These are phyloP conservation scores for Takashimella koratensis DNA, from an alignment of 1,284 basidiomycete genomes.

Conservation along the genomic window DNA sequence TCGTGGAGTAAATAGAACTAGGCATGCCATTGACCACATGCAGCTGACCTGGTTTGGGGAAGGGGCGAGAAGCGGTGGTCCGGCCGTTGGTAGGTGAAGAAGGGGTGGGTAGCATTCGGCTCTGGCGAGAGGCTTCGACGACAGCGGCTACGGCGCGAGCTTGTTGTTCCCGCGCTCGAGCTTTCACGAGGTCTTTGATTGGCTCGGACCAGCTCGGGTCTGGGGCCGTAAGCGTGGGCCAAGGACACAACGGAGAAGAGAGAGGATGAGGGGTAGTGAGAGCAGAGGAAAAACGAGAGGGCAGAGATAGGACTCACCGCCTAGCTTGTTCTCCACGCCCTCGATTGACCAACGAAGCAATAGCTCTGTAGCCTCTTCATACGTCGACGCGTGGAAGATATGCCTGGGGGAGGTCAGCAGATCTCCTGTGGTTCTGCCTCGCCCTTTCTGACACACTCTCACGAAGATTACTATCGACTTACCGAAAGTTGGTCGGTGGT, in stretches of 20 bases:
- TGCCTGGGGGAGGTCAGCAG: conserved; percentile 57
- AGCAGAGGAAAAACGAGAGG: not conserved
- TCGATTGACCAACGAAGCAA: conserved; percentile 87
- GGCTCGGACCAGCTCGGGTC: conserved; percentile 87
- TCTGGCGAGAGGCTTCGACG: conserved; percentile 29
- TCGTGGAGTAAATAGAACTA: conserved; percentile 52
- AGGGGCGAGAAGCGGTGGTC: not conserved
- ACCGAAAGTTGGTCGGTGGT: conserved; percentile 78
- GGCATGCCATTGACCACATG: conserved; percentile 77
- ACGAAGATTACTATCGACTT: conserved; percentile 44
- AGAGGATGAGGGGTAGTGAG: not conserved
- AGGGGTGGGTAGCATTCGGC: conserved; percentile 4
- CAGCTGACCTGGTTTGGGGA: conserved; percentile 53
- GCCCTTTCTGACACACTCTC: not conserved
- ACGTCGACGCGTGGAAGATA: conserved; percentile 88
- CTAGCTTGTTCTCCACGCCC: conserved; percentile 76
- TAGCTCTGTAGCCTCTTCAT: conserved; percentile 83
- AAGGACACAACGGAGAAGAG: conserved; percentile 9
- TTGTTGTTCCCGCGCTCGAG: conserved; percentile 59
- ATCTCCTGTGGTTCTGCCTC: not conserved
- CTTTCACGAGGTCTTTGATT: conserved; percentile 76
- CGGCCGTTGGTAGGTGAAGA: not conserved
- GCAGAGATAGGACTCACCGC: conserved; percentile 57
- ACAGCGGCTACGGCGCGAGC: conserved; percentile 69
- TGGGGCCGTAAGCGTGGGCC: too few relatives aligned